phyloP scores from a whole-genome alignment of 345 rosid species.

The Eucalyptus tenuipes region DNA sequence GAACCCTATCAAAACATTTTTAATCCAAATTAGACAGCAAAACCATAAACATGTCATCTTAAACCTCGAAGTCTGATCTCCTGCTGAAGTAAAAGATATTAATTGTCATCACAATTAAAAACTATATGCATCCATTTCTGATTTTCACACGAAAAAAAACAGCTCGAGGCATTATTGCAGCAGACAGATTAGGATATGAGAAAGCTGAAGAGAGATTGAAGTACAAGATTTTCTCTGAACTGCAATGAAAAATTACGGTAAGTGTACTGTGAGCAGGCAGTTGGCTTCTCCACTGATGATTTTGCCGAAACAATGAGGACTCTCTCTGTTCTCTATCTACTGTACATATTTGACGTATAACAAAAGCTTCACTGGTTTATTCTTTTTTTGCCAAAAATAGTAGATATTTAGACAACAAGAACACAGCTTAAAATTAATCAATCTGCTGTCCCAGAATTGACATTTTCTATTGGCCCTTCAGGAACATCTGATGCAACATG shows the following conservation, averaged over 20 bases:
- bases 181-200: background rate
- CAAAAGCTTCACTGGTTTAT: background rate
- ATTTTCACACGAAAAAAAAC: background rate
- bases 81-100: background rate
- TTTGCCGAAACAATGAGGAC: background rate
- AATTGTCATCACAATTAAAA: background rate
- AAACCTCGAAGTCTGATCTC: background rate
- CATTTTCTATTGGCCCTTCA: background rate
- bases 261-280: background rate
- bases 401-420: background rate
- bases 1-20: conserved; percentile 24
- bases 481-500: background rate
- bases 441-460: background rate
- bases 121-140: background rate
- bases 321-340: background rate
- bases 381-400: background rate
- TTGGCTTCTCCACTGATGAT: background rate
- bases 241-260: background rate
- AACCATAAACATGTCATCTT: background rate
- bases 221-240: background rate
- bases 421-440: background rate
- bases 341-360: background rate
- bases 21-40: background rate
- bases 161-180: background rate
- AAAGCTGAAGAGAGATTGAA: background rate